Conservation (phyloP, 139 green algal species). For the Auxenochlorella pyrenoidosa region DNA sequence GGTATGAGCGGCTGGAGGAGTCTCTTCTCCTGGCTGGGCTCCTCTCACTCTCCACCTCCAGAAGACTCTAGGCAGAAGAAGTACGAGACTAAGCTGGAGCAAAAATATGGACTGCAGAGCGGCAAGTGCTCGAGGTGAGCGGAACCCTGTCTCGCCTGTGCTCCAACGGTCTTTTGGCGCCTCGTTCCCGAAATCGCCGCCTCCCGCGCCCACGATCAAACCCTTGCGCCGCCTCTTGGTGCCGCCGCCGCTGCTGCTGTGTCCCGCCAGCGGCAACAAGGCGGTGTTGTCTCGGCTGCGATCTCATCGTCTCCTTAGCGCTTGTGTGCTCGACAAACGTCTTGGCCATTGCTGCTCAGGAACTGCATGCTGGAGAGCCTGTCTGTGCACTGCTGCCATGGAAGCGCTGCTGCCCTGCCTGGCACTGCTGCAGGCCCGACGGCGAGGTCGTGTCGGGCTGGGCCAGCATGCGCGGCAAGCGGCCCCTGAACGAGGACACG, state of each 20-base stretch:
- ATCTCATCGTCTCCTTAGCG: too few species aligned
- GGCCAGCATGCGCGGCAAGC: constrained; percentile 42
- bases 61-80: background rate
- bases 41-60: background rate
- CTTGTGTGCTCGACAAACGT: too few species aligned
- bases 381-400: background rate
- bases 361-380: too few species aligned
- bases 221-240: background rate
- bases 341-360: too few species aligned
- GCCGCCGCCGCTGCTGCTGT: too few species aligned
- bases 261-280: too few species aligned
- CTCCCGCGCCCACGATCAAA: background rate
- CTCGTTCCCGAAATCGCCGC: background rate
- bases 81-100: background rate
- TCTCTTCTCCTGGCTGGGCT: background rate
- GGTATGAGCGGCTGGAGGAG: background rate
- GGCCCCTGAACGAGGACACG: constrained; percentile 36
- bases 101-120: constrained; percentile 9
- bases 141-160: background rate
- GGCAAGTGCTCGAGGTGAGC: constrained; percentile 4
- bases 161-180: too few species aligned
- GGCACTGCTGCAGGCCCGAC: constrained; percentile 32
- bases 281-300: too few species aligned
- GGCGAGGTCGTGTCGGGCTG: constrained; percentile 38
- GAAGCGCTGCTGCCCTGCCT: background rate